Conservation (phyloP, 2,329 filamentous ascomycete genomes). For the Clarireedia paspali region DNA sequence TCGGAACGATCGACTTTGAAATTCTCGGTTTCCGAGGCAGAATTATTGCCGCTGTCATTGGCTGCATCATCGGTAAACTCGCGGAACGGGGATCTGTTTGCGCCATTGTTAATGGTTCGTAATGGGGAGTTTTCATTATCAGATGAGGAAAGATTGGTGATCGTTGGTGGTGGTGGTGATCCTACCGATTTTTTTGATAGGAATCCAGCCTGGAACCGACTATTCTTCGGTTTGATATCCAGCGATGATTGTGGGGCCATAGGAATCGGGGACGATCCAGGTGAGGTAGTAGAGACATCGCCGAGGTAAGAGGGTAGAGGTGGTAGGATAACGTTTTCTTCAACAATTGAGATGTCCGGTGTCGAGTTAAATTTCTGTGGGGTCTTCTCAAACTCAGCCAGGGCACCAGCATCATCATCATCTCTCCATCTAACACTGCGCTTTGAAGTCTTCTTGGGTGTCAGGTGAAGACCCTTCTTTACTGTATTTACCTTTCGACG, state of each 20-base stretch:
- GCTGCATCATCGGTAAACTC: conserved; percentile 24
- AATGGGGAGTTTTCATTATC: conserved; percentile 48
- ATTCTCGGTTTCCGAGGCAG: conserved; percentile 28
- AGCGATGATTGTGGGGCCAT: conserved; percentile 50
- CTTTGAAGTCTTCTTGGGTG: conserved; percentile 71
- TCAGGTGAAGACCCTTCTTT: conserved; percentile 72
- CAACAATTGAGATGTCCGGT: conserved; percentile 46
- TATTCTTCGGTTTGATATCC: conserved; percentile 56
- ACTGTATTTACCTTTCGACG: conserved; percentile 58
- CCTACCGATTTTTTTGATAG: conserved; percentile 57
- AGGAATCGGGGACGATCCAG: conserved; percentile 44
- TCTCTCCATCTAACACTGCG: conserved; percentile 87
- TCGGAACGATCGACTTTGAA: conserved; percentile 23
- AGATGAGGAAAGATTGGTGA: conserved; percentile 49
- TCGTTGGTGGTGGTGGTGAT: conserved; percentile 58
- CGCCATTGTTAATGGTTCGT: conserved; percentile 42
- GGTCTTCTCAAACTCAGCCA: conserved; percentile 89
- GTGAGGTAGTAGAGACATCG: conserved; percentile 33
- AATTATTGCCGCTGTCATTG: conserved; percentile 32
- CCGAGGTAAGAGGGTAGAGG: conserved; percentile 47
- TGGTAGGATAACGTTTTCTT: conserved; percentile 34
- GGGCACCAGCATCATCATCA: conserved; percentile 75
- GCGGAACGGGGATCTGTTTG: conserved; percentile 38
- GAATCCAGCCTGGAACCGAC: conserved; percentile 84
- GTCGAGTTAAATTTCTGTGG: conserved; percentile 61